Base-by-base conservation (phyloP, 306 rosid genomes). In the Prunus fruticosa region DNA sequence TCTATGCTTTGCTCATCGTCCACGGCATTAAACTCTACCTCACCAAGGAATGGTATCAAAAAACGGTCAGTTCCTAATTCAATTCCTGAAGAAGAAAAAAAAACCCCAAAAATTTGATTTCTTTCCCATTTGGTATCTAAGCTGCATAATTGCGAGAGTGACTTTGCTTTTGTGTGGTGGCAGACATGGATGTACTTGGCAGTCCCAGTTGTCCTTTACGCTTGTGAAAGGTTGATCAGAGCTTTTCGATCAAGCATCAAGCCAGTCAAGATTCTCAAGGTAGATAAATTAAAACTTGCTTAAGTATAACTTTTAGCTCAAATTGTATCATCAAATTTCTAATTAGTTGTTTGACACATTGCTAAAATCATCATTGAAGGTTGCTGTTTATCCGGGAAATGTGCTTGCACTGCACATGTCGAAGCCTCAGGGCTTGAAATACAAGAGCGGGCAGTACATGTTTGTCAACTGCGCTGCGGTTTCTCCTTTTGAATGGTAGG, bases 151-250 rank as follows among this genome's bases (percentile, higher is more conserved):
- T n/a, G 2, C 23, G 76, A 58, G 54, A 41, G 45, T 23, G 67
- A 11, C 53, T n/a, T 41, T 10, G 15, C 15, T 58, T 57, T 28
- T 60, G 14, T 30, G 46, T 25, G 18, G 10, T 32, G n/a, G 71
- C 84, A 87, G 91, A 83, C 89, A 38, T 85, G 89, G 89, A 85
- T 88, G 88, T 88, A 88, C 77, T 53, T 88, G 79, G 86, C 86
- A 0, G 86, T 88, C 20, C 91, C 91, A 2, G 84, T 88, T 16
- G n/a, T 11, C 43, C 84, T 88, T 8, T 88, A 88, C 32, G 84
- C 49, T 3, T 72, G 86, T 9, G 91, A 88, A 51, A 83, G 91
- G 75, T 71, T 85, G 77, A 79, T 85, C 2, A 76, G 91, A 63
- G 87, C 85, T 41, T 77, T 83, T n/a, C 76, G 91, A 77, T 88